Evolutionary conservation across 1,139 yeast species (phyloP).

Genomic region (Yamadazyma oceani): DNA sequence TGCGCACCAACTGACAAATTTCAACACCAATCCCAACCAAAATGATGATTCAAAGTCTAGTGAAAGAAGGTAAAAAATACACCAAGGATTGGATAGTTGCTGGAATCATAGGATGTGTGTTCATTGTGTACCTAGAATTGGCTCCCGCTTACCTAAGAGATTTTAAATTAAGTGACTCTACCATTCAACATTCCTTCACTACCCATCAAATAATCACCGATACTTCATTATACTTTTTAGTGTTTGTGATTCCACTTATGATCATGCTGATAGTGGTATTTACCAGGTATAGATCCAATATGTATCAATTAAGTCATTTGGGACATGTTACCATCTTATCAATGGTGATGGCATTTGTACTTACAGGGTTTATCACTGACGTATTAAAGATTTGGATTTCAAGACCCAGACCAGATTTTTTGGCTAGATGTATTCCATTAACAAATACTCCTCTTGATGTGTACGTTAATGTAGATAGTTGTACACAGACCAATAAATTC

Average conservation of each 20-base stretch:
- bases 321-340: slow-evolving; percentile 27
- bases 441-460: slow-evolving; percentile 28
- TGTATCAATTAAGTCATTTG: slow-evolving; percentile 13
- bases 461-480: slow-evolving; percentile 37
- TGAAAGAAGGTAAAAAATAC: slow-evolving; percentile 1
- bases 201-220: slow-evolving; percentile 42
- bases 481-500: slow-evolving; percentile 36
- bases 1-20: no score
- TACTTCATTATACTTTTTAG: slow-evolving; percentile 24
- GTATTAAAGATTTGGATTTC: slow-evolving; percentile 47
- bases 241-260: slow-evolving; percentile 23
- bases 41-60: neutral
- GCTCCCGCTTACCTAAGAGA: slow-evolving; percentile 40
- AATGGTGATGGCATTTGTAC: slow-evolving; percentile 23
- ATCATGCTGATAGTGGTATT: slow-evolving; percentile 15
- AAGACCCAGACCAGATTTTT: slow-evolving; percentile 48
- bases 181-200: slow-evolving; percentile 48
- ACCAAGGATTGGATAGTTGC: slow-evolving; percentile 37
- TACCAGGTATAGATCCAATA: slow-evolving; percentile 4
- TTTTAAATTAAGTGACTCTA: slow-evolving; percentile 34
- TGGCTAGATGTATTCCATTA: slow-evolving; percentile 41
- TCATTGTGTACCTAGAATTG: slow-evolving; percentile 37
- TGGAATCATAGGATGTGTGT: slow-evolving; percentile 25
- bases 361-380: slow-evolving; percentile 34
- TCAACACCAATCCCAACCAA: neutral